A percentile compares a stretch with the other conserved stretches of the same genome.
Evolutionary conservation across 1,284 basidiomycete species (phyloP).

Genomic region (Ganoderma lingzhi): DNA sequence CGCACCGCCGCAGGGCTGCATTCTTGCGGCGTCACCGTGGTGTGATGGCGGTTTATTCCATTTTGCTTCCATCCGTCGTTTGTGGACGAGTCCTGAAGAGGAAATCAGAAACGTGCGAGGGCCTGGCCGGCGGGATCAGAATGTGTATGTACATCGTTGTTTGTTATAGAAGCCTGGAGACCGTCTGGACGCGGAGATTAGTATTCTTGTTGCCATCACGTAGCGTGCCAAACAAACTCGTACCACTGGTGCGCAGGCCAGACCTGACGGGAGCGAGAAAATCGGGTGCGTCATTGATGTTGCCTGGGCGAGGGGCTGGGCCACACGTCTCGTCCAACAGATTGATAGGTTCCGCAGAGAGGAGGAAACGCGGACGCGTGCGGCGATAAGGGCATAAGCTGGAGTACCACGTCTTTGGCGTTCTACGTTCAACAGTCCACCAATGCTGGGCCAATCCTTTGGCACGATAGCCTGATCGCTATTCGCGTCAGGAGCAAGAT

Average conservation of each 20-base stretch:
- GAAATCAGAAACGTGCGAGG: not conserved
- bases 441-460: not conserved
- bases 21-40: conserved; percentile 12
- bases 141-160: not conserved
- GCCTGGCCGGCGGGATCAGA: not conserved
- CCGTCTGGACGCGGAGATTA: not conserved
- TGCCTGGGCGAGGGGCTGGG: not conserved
- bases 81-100: conserved; percentile 1
- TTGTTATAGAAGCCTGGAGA: not conserved
- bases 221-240: conserved; percentile 3
- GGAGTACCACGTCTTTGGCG: not conserved
- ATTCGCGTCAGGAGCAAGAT: conserved; percentile 3
- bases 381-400: conserved; percentile 16
- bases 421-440: not conserved
- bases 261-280: not conserved
- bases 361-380: not conserved
- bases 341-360: not conserved
- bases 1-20: not conserved
- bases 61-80: not conserved
- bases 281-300: not conserved
- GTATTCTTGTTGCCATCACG: conserved; percentile 1
- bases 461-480: conserved; percentile 7
- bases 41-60: not conserved
- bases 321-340: not conserved
- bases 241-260: not conserved